Base-by-base conservation (phyloP, 1,139 yeast genomes). In the Magnusiomyces fungicola region DNA sequence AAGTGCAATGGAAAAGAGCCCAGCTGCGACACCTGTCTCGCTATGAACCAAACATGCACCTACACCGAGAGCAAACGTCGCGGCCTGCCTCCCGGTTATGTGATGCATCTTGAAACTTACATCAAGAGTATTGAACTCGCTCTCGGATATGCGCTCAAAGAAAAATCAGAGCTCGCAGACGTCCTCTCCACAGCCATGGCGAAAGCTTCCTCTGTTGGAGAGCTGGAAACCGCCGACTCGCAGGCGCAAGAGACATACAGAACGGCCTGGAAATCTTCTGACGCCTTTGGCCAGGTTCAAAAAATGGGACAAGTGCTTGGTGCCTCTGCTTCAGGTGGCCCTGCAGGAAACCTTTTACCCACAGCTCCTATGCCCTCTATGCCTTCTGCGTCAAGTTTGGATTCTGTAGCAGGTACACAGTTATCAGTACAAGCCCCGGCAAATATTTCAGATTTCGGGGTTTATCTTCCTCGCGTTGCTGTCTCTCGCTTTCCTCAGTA, bases 1-100 rank as follows among this genome's bases (percentile, higher is more conserved):
- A 65, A 65, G 51, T 67, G 70, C 55, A 65, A 61, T 41, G 60
- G 63, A 23, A 39, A 47, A 36, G 47, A 45, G 42, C 60, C 59
- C 9, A 47, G 50, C 7, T 57, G 61, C 46, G 48, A 52, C 10
- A 42, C 50, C 24, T 57, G 61, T 39, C 21, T 44, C 5, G 45
- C 50, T 33, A 22, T 50, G 9, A 54, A 51, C 14, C 54, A 50
- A 24, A 40, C 48, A 21, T 58, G 61, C 40, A 48, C 51, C 23
- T 58, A 58, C 50, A 42, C 55, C 4, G 57, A 55, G 32, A 43
- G 58, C 32, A 50, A 53, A 36, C 47, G 54, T 32, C 38, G 58
- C 19, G 58, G 58, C 12, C 43, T 56, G 22, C 57, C 58, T 6
- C 54, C 58, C 1, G 58, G 58, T 1, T 56, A 56, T 33, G 45